Base-by-base conservation (phyloP, 176 grass and related monocot species). In the Eremochloa ophiuroides region DNA sequence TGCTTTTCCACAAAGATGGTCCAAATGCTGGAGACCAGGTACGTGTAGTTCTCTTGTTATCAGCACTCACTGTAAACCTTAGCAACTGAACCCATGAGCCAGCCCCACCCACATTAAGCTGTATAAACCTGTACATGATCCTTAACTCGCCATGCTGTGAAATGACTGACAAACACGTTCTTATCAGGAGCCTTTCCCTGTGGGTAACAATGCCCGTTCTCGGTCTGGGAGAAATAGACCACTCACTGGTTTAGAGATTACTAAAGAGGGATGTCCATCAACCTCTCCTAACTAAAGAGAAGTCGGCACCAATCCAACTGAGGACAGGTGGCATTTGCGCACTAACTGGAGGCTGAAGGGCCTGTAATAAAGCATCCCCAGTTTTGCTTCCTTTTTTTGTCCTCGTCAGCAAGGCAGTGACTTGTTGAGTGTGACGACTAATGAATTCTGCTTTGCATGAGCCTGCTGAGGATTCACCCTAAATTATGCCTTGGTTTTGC, bases 1-100 rank as follows among this genome's bases (percentile, higher is more conserved):
- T 98, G 68, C 90, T 98, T 48, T 98, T 98, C 88, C 89, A 93
- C 81, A 89, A 91, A 65, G 92, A 98, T 39, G 95, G 95, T 35
- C 95, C 92, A 75, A 89, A 94, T 79, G 90, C 88, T 30, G 92
- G 96, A 56, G 84, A 95, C 33, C 90, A 91, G 96, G 96, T 98
- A 87, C 22, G 66, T 38, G 12, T 30, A 70, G 26, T 62, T 1
- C 28, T 66, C 4, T 34, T 4, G 8, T 11, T 59, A 34, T 62
- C 62, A 10, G 34, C 34, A 5, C 34, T 50, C 29, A 18, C 28
- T 83, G n/a, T 66, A 62, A 33, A 82, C 14, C 17, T 56, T 41
- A 56, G 17, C 28, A 7, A 53, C 16, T 64, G 23, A 13, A 30
- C 41, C 17, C 50, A 23, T 7, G 71, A 13, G 17, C 31, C 25